Base-by-base conservation (phyloP, 306 rosid species). In the Senna siamea region DNA sequence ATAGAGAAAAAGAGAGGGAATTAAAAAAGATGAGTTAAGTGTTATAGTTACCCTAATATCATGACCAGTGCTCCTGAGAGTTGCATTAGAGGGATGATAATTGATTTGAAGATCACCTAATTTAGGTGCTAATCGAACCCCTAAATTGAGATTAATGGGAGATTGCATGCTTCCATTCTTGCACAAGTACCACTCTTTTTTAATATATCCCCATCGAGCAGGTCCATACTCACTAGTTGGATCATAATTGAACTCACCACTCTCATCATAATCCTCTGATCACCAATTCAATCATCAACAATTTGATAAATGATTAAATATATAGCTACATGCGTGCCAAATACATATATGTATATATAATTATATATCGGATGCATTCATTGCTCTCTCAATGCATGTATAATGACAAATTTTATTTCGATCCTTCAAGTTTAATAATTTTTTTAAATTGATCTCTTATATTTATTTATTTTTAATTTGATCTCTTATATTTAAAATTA, bases 31-130 rank as follows among this genome's bases (percentile, higher is more conserved):
- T 2, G 48, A 0, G 15, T 12, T 9, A 1, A 3, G 22, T 5
- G 11, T 26, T 26, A 26, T 26, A 26, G 4, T 58, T 79, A 88
- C 90, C 90, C 43, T 79, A 2, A 88, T 77, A 55, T 83, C 88
- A 71, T 88, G 90, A n/a, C 90, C 87, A n/a, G 87, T 74, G 15
- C 72, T 88, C 37, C 6, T 46, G 9, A 88, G 87, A 81, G 84
- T 81, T 77, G 93, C 88, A 67, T 77, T 77, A 9, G 76, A 32
- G 47, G 87, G 70, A 9, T 0, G 67, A 78, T 85, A 88, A 37
- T 26, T 65, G 13, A 57, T 47, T 15, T 48, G 6, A 32, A 88
- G 79, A 17, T 51, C 46, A 2, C 80, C 81, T 5, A 77, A 47
- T 62, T 62, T 20, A 7, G 89, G 56, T 2, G 79, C 68, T 6